Evolutionary conservation across 192 early-diverging fungal species (phyloP).

Genomic region (Rhizoclosmatium sp.): DNA sequence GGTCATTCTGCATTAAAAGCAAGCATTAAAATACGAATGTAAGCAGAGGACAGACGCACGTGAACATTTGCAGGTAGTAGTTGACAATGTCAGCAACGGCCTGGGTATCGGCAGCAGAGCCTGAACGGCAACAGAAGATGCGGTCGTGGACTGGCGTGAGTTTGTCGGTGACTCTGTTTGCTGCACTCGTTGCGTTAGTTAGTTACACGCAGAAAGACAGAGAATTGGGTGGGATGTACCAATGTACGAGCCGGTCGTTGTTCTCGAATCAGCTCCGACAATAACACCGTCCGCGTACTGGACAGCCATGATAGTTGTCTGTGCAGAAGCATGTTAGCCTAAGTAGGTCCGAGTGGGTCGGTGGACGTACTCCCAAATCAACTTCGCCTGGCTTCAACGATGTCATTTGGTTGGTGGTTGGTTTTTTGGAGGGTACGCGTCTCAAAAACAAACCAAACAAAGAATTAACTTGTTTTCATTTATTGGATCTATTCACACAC

Average conservation of each 20-base stretch:
- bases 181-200: constrained; percentile 28
- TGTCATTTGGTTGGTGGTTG: constrained; percentile 22
- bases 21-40: background rate
- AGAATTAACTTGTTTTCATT: no score
- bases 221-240: constrained; percentile 43
- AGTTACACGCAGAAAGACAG: background rate
- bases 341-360: background rate
- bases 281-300: constrained; percentile 90
- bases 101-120: constrained; percentile 98
- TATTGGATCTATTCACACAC: no score
- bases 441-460: no score
- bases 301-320: constrained; percentile 98
- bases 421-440: background rate
- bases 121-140: constrained; percentile 98
- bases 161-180: constrained; percentile 98
- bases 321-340: background rate
- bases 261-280: constrained; percentile 96
- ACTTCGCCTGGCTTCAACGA: constrained; percentile 93
- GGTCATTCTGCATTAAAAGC: constrained; percentile 67
- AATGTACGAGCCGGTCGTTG: constrained; percentile 95
- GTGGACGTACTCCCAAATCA: constrained; percentile 83
- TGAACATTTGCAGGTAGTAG: constrained; percentile 93
- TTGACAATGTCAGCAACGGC: constrained; percentile 97
- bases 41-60: constrained; percentile 57
- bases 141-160: constrained; percentile 93